A percentile compares a stretch with the other conserved stretches of the same genome.
Conservation (phyloP, 2,329 filamentous ascomycete species). For the Pyricularia pennisetigena region DNA sequence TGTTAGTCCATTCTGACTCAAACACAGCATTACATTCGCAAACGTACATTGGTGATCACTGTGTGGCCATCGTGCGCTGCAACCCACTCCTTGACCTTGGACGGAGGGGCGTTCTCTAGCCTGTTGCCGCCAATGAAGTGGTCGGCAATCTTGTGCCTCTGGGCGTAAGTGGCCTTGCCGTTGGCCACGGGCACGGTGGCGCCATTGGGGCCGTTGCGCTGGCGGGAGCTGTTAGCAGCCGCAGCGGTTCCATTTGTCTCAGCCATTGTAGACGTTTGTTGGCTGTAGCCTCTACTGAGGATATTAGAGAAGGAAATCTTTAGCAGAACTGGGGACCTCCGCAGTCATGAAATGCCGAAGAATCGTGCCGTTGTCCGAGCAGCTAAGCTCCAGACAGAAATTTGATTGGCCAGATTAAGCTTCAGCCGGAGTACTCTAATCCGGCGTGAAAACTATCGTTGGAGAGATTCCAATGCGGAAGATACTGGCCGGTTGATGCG, state of each 20-base stretch:
- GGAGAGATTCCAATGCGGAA: background rate
- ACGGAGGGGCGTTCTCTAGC: slow-evolving; percentile 68
- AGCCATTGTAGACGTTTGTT: slow-evolving; percentile 30
- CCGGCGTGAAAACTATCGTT: background rate
- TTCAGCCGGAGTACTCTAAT: background rate
- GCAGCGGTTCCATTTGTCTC: slow-evolving; percentile 31
- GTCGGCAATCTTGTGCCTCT: slow-evolving; percentile 72
- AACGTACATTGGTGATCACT: slow-evolving; percentile 82
- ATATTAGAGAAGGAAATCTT: background rate
- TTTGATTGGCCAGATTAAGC: slow-evolving; percentile 2
- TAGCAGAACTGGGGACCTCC: background rate
- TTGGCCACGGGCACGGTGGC: slow-evolving; percentile 43
- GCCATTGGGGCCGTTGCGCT: slow-evolving; percentile 22
- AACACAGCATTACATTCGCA: background rate
- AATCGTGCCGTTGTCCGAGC: slow-evolving; percentile 2
- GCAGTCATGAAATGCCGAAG: slow-evolving; percentile 4
- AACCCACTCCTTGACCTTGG: slow-evolving; percentile 95
- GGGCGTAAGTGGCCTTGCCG: slow-evolving; percentile 59
- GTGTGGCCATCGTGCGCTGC: slow-evolving; percentile 84
- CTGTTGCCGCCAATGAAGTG: slow-evolving; percentile 97
- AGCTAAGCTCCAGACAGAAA: slow-evolving; percentile 1
- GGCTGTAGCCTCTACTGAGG: slow-evolving; percentile 6
- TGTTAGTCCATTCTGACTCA: background rate
- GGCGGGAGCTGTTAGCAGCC: slow-evolving; percentile 23
- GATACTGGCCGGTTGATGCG: background rate